These are phyloP conservation scores for Exophiala bonariae DNA, from an alignment of 2,329 filamentous ascomycete genomes.

Conservation along the genomic window DNA sequence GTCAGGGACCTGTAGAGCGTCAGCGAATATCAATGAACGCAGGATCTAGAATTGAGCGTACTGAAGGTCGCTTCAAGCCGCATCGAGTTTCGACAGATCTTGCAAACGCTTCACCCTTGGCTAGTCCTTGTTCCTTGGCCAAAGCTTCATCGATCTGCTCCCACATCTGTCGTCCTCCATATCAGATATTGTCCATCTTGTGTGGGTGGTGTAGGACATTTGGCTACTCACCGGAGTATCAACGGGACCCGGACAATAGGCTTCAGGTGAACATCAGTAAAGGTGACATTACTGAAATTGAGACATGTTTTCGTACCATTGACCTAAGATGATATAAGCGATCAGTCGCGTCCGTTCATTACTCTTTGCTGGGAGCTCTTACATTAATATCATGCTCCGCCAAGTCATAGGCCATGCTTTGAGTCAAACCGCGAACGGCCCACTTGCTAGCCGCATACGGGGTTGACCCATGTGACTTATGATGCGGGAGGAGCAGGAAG, in stretches of 20 bases:
- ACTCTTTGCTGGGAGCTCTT: no score
- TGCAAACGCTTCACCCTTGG: constrained; percentile 55
- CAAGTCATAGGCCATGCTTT: constrained; percentile 66
- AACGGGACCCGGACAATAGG: constrained; percentile 67
- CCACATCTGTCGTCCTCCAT: constrained; percentile 62
- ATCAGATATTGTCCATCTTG: no score
- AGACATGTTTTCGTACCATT: constrained; percentile 3
- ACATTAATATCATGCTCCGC: constrained; percentile 63
- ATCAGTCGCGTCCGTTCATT: not conserved
- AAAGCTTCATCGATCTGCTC: constrained; percentile 59
- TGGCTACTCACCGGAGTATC: constrained; percentile 43
- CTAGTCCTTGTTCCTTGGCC: constrained; percentile 45
- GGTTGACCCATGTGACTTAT: constrained; percentile 55
- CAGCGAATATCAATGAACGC: not conserved
- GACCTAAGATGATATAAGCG: not conserved
- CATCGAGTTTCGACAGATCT: constrained; percentile 55
- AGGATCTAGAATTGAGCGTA: not conserved
- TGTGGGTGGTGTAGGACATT: no score
- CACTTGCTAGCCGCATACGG: constrained; percentile 66
- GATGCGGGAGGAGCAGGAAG: constrained; percentile 41
- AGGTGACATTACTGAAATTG: not conserved
- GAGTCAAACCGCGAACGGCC: constrained; percentile 65
- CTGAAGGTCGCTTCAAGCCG: constrained; percentile 40
- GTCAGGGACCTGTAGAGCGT: constrained; percentile 3
- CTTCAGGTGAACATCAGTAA: constrained; percentile 46